A percentile compares a stretch with the other conserved stretches of the same genome.
phyloP scores from a whole-genome alignment of 2,329 filamentous ascomycete species.

The Talaromyces sp. region DNA sequence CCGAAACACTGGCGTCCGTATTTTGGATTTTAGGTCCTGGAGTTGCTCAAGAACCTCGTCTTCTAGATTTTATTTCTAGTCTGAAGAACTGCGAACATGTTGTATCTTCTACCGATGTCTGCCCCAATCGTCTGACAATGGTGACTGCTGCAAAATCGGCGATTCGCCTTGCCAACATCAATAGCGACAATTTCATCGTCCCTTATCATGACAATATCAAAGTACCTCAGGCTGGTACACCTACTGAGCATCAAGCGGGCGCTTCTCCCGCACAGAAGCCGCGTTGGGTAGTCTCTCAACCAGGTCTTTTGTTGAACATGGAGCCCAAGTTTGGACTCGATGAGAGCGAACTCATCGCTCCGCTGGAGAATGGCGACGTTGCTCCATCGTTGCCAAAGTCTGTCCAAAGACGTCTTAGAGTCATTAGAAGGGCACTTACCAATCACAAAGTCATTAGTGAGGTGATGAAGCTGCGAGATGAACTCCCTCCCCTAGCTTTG shows the following conservation, averaged over 20 bases:
- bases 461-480: constrained; percentile 51
- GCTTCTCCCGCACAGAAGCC: not conserved
- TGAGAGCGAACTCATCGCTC: constrained; percentile 27
- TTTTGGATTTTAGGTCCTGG: constrained; percentile 78
- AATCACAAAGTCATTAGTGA: constrained; percentile 32
- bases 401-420: constrained; percentile 29
- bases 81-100: constrained; percentile 66
- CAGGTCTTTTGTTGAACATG: constrained; percentile 21
- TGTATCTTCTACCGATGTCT: constrained; percentile 70
- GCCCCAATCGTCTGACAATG: constrained; percentile 71
- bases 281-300: constrained; percentile 9
- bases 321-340: constrained; percentile 46
- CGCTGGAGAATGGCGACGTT: constrained; percentile 25
- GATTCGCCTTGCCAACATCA: constrained; percentile 68
- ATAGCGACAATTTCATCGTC: constrained; percentile 68
- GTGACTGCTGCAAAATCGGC: constrained; percentile 64
- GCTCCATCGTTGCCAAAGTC: constrained; percentile 26
- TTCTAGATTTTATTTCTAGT: constrained; percentile 68
- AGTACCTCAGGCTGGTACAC: constrained; percentile 37
- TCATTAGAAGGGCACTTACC: constrained; percentile 27
- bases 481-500: constrained; percentile 59
- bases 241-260: constrained; percentile 20
- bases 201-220: constrained; percentile 62
- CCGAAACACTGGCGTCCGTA: constrained; percentile 63
- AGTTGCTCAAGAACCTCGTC: constrained; percentile 58